These are phyloP conservation scores for Vitis rupestris DNA, from an alignment of 164 flowering plant genomes.

Conservation along the genomic window DNA sequence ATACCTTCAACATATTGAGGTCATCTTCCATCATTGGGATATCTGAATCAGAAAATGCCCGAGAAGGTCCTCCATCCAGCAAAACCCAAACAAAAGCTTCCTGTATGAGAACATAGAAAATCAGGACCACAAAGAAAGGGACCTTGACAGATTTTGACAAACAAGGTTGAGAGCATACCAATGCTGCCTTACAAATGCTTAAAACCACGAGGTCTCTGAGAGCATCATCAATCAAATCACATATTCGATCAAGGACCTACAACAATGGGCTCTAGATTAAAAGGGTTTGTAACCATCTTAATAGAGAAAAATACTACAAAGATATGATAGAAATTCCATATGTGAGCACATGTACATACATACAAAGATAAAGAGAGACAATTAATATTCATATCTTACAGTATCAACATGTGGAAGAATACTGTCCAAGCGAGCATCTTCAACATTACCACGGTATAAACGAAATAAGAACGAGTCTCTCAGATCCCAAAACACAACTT, in stretches of 20 bases:
- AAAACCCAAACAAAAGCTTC: constrained; percentile 70
- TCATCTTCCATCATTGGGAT: constrained; percentile 66
- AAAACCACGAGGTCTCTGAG: constrained; percentile 67
- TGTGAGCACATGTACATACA: neutral
- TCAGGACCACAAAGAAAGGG: constrained; percentile 2
- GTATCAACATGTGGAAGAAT: constrained; percentile 60
- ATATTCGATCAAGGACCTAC: constrained; percentile 64
- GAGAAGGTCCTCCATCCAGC: constrained; percentile 90
- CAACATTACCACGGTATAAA: constrained; percentile 68
- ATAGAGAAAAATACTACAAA: too few relatives aligned
- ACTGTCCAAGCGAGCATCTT: constrained; percentile 61
- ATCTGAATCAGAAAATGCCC: constrained; percentile 72
- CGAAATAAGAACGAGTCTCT: constrained; percentile 53
- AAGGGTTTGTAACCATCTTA: too few relatives aligned
- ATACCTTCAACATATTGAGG: constrained; percentile 65
- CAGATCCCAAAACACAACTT: constrained; percentile 77
- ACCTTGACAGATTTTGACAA: neutral
- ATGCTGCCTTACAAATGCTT: constrained; percentile 57
- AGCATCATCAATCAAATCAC: constrained; percentile 54
- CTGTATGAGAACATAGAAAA: constrained; percentile 30
- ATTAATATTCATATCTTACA: constrained; percentile 39
- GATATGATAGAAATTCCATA: too few relatives aligned
- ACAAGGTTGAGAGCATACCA: constrained; percentile 43
- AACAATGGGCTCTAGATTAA: neutral
- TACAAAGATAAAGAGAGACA: neutral